These are phyloP conservation scores for Pholiota conissans DNA, from an alignment of 768 basidiomycete genomes.

Conservation along the genomic window DNA sequence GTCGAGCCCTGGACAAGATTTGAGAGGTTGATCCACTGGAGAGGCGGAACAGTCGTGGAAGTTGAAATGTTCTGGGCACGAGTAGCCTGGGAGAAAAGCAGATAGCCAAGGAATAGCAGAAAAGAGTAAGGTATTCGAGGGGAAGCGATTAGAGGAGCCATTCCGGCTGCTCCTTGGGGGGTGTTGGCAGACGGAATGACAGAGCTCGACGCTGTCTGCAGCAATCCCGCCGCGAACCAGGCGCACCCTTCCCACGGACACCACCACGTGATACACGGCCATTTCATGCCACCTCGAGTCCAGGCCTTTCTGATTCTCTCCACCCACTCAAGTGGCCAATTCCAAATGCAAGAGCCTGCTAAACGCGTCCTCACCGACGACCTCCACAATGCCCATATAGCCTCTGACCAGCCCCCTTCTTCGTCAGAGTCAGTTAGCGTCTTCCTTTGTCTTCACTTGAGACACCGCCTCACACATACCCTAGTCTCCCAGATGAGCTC, in stretches of 20 bases:
- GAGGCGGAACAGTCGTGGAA: slow-evolving; percentile 54
- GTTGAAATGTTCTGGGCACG: slow-evolving; percentile 53
- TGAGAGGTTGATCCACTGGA: slow-evolving; percentile 79
- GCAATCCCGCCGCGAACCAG: no score
- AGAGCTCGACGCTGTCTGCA: neutral
- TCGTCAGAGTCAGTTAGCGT: slow-evolving; percentile 14
- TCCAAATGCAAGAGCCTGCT: slow-evolving; percentile 2
- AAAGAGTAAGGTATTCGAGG: slow-evolving; percentile 23
- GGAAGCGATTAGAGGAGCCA: slow-evolving; percentile 27
- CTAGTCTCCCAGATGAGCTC: slow-evolving; percentile 49
- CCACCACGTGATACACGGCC: neutral
- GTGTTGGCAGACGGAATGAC: slow-evolving; percentile 7
- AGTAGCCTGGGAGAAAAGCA: slow-evolving; percentile 13
- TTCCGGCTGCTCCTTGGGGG: slow-evolving; percentile 5
- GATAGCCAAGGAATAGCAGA: slow-evolving; percentile 27
- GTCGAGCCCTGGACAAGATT: slow-evolving; percentile 51
- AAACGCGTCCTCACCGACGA: slow-evolving; percentile 23
- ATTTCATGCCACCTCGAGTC: neutral
- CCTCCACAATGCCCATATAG: neutral
- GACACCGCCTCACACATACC: neutral
- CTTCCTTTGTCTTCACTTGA: neutral
- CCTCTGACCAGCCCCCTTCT: neutral
- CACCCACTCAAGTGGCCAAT: no score
- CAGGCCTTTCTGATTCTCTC: neutral
- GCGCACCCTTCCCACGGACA: neutral